These are phyloP conservation scores for Leptosphaerulina australis DNA, from an alignment of 2,329 filamentous ascomycete species.

Conservation along the genomic window DNA sequence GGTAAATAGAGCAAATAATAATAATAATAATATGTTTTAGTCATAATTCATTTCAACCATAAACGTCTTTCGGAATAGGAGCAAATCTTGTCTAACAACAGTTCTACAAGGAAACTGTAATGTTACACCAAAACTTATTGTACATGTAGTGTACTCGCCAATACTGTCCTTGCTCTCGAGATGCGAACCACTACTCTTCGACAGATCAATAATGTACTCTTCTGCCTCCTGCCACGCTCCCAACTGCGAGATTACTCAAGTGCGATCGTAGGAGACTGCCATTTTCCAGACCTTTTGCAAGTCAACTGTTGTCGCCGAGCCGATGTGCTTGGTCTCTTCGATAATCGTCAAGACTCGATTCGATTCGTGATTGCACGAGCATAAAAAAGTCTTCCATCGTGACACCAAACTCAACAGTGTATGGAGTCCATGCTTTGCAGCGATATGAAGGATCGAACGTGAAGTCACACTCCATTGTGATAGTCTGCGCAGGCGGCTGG, in stretches of 20 bases:
- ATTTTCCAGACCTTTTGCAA: not conserved
- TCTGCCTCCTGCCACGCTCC: no score
- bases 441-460: constrained; percentile 19
- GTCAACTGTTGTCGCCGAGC: constrained; percentile 4
- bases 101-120: no score
- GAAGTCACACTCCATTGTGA: constrained; percentile 20
- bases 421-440: constrained; percentile 18
- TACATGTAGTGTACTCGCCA: no score
- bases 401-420: constrained; percentile 16
- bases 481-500: constrained; percentile 14
- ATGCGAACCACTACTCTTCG: no score
- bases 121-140: no score
- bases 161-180: no score
- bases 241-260: not conserved
- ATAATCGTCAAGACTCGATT: constrained; percentile 15
- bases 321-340: constrained; percentile 6
- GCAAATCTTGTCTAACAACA: no score
- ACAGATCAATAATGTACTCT: no score
- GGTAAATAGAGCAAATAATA: no score
- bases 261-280: not conserved
- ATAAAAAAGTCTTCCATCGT: constrained; percentile 17
- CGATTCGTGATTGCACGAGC: constrained; percentile 16
- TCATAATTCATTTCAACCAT: no score
- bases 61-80: no score
- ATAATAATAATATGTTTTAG: no score